Evolutionary conservation across 2,329 filamentous ascomycete species (phyloP), one percentile per base, ranked within the genome.

Genomic region (Colletotrichum salicis): DNA sequence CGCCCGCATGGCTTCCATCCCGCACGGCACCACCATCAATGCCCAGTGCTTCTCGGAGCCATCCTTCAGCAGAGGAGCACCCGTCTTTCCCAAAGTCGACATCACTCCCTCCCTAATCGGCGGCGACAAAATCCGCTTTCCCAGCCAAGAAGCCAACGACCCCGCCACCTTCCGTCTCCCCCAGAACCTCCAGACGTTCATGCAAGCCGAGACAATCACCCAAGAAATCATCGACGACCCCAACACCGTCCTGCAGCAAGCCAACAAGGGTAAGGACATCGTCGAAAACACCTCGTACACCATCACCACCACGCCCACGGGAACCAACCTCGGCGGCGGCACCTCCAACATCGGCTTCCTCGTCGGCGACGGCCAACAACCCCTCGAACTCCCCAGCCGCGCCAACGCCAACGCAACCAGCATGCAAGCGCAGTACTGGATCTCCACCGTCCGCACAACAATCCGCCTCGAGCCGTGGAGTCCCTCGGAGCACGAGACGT

Each of bases 1-100:
- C 2, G 72, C 74, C 1, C 82, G 83, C 29, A 83, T 85, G 82
- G 83, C 76, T 4, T 82, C 81, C 2, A 85, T 84, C 31, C 83
- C 83, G 1, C 82, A 85, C 64, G 83, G 82, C 27, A 84, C 82
- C 0, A 83, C 82, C 7, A 84, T 85, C 77, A 84, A 84, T 48
- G 80, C 81, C 1, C 82, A 84, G 72, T 73, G 77, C 22, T 74
- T 80, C 11, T 70, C 68, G 8, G 76, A 78, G 2, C 67, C 70
- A 1, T 58, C 31, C 7, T 74, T 73, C 55, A 24, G 66, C 5
- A 6, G 31, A 2, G 77, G 75, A 5, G 65, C 72, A 3, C 79
- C 77, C 6, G 31, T 13, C 0, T 74, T 80, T 3, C 59, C 70
- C 0, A 2, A 54, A 0, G 70, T 78, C 1, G 55, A 74, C n/a